These are phyloP conservation scores for Penicillium expansum DNA, from an alignment of 2,329 filamentous ascomycete species.

Conservation along the genomic window DNA sequence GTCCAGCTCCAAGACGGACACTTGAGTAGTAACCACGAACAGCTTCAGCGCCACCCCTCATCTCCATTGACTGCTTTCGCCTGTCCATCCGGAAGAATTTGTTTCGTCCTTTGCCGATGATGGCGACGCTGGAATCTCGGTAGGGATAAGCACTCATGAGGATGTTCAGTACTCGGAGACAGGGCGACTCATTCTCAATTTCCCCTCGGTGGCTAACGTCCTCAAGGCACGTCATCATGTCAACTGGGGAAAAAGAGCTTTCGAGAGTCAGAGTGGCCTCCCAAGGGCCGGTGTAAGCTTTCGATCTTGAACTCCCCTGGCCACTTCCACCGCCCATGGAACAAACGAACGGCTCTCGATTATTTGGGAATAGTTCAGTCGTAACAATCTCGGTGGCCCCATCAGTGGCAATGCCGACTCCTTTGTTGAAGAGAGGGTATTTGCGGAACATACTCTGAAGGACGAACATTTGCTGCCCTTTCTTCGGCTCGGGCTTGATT, in stretches of 20 bases:
- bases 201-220: background rate
- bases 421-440: background rate
- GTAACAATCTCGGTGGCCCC: constrained; percentile 13
- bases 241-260: background rate
- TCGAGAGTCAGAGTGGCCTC: background rate
- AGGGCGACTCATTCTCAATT: background rate
- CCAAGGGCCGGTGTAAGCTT: background rate
- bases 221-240: background rate
- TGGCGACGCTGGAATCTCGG: constrained; percentile 2
- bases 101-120: constrained; percentile 15
- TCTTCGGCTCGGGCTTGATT: background rate
- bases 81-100: constrained; percentile 20
- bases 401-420: constrained; percentile 12
- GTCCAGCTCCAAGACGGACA: constrained; percentile 14
- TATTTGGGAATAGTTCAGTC: background rate
- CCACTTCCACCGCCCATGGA: background rate
- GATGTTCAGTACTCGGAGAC: constrained; percentile 18
- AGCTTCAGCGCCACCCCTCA: constrained; percentile 15
- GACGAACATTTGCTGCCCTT: constrained; percentile 8
- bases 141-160: constrained; percentile 14
- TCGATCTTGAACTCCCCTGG: background rate
- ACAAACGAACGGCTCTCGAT: background rate
- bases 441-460: background rate
- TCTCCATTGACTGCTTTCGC: constrained; percentile 4
- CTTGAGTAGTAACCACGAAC: constrained; percentile 22